Evolutionary conservation across 2,329 filamentous ascomycete genomes (phyloP), one percentile per base, ranked within the genome.

Genomic region (Sarocladium strictum): DNA sequence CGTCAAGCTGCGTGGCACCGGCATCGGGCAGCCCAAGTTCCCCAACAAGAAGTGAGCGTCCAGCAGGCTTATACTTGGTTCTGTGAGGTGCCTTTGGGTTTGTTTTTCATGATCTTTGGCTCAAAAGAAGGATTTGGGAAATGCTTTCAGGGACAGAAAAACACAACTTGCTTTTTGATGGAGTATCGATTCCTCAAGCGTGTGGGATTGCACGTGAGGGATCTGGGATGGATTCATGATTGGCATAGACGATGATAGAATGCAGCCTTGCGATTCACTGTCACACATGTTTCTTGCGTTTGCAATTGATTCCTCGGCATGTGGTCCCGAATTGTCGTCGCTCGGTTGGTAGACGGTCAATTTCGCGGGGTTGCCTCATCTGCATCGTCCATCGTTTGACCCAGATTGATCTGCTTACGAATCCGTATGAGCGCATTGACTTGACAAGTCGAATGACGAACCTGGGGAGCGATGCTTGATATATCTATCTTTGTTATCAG

Each of bases 11-110:
- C 81, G 92, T 62, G 90, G 94, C 56, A 78, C 76, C 65, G 89
- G 93, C 73, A 94, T 97, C 69, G 93, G 92, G 59, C 78, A 84
- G 70, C 89, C 90, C 64, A 88, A 86, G 76, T 89, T 94, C 70
- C 82, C 84, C 60, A 90, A 89, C 80, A 89, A 88, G 66, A 70
- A 71, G 59, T 73, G 62, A 76, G 56, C 59, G 41, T 37, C 26
- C 29, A 47, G 43, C 43, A 23, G 43, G 43, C 47, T 51, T 27
- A 35, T 51, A 17, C n/a, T 17, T 51, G 15, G 47, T 33, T 49
- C 35, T 38, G 32, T 21, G 50, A 33, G 35, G 6, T 40, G n/a
- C 11, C 6, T 51, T 35, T 38, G 6, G 12, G 15, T 50, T 26
- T 40, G 29, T n/a, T 40, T 35, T 29, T 47, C 24, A 23, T 47